Evolutionary conservation across 192 early-diverging fungal species (phyloP), one percentile per base, ranked within the genome.

Genomic region (Coemansia sp.): DNA sequence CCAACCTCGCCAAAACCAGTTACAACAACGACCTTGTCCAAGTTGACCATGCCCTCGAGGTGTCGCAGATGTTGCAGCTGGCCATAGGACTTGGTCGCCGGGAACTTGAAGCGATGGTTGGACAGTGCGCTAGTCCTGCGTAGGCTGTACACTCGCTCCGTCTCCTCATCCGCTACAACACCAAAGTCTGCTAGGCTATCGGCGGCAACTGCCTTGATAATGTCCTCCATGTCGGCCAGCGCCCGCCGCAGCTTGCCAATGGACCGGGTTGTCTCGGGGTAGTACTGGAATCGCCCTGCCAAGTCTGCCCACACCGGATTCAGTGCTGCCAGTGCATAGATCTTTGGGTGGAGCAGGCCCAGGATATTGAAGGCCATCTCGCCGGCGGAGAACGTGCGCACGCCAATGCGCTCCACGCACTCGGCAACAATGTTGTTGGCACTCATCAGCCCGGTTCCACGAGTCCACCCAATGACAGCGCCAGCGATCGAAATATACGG

Each of bases 341-440:
- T 88, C 50, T 72, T 73, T 50, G 89, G 92, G 64, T 95, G 93
- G 83, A 98, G 82, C 33, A 98, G 87, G 70, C 89, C 92, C 18
- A 95, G 64, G 23, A 98, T 79, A 84, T 95, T 98, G 85, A 96
- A 94, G 12, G 93, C 92, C 93, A 95, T 98, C 76, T 98, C 95
- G 67, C 85, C 82, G 21, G 89, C 82, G 21, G 93, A 94, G 88
- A 96, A 98, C 38, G 95, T 96, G 71, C 94, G 87, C 21, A 90
- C 88, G 60, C 94, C 93, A 56, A 90, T 82, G 58, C 82, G 79
- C 76, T 96, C 94, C 28, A 95, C 85, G 41, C 33, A 34, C 56
- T 34, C 33, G 9, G 94, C 91, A 61, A 95, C 88, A 34, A 90
- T 82, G 84, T 98, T 94, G 86, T 94, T 96, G 65, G 83, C 83